These are phyloP conservation scores for Magnolia changhungtana DNA, from an alignment of 164 flowering plant species.

Conservation along the genomic window DNA sequence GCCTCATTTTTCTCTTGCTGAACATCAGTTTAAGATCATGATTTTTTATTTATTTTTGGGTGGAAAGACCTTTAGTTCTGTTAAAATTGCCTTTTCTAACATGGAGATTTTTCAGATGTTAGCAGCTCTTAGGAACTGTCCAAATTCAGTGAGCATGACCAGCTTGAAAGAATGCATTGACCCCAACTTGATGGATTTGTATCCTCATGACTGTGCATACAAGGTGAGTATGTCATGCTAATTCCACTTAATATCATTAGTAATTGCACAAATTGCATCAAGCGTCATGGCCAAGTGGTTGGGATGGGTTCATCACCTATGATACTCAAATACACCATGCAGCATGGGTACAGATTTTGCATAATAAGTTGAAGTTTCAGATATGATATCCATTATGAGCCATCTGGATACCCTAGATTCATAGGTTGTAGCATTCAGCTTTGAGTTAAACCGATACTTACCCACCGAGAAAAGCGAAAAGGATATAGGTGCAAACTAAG, in stretches of 20 bases:
- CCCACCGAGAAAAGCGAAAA: too few relatives aligned
- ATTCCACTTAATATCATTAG: neutral
- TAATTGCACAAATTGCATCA: neutral
- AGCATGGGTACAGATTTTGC: too few relatives aligned
- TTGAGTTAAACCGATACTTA: too few relatives aligned
- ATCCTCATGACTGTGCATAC: constrained; percentile 86
- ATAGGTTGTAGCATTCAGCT: too few relatives aligned
- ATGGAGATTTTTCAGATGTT: constrained; percentile 60
- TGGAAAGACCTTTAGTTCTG: neutral
- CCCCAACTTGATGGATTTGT: constrained; percentile 79
- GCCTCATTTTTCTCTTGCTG: neutral
- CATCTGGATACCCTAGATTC: too few relatives aligned
- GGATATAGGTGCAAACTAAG: too few relatives aligned
- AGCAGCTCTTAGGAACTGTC: constrained; percentile 64
- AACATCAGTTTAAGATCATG: neutral
- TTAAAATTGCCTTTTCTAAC: constrained; percentile 5
- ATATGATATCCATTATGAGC: too few relatives aligned
- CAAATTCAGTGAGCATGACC: constrained; percentile 68
- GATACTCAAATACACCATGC: too few relatives aligned
- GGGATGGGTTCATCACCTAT: too few relatives aligned
- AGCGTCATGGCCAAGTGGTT: too few relatives aligned
- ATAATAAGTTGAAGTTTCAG: too few relatives aligned
- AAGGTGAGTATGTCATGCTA: constrained; percentile 48
- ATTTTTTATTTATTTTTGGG: too few relatives aligned
- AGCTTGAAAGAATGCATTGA: constrained; percentile 79